Evolutionary conservation across 129 eudicot species (phyloP).

Genomic region (Erigeron canadensis): DNA sequence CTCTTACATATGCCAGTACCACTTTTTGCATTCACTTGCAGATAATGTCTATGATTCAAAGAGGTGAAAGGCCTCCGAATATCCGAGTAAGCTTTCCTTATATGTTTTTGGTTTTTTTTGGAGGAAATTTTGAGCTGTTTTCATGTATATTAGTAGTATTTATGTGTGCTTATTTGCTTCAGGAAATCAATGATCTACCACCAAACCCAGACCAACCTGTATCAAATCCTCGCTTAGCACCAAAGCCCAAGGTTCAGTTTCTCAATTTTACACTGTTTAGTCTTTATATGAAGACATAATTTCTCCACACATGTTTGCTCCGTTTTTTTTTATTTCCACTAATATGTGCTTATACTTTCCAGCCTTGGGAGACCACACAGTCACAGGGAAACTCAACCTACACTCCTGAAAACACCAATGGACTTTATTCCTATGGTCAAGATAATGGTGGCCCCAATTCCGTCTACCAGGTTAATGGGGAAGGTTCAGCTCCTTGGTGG

Average conservation of each 20-base stretch:
- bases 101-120: neutral
- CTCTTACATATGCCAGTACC: neutral
- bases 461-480: slow-evolving; percentile 44
- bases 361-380: slow-evolving; percentile 87
- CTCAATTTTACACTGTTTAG: neutral
- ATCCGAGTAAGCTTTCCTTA: slow-evolving; percentile 51
- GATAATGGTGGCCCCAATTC: slow-evolving; percentile 35
- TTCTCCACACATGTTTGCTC: neutral
- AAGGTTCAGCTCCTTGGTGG: slow-evolving; percentile 63
- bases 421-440: slow-evolving; percentile 29
- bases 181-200: slow-evolving; percentile 89
- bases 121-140: neutral
- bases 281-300: neutral
- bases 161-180: slow-evolving; percentile 24
- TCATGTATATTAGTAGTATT: neutral
- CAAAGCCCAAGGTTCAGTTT: slow-evolving; percentile 69
- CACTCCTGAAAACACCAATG: slow-evolving; percentile 39
- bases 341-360: slow-evolving; percentile 17
- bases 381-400: slow-evolving; percentile 45
- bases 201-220: slow-evolving; percentile 95
- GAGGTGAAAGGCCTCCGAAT: slow-evolving; percentile 95
- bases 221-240: slow-evolving; percentile 74
- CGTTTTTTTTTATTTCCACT: neutral
- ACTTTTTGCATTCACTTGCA: slow-evolving; percentile 31
- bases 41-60: slow-evolving; percentile 91